Evolutionary conservation across 2,329 filamentous ascomycete genomes (phyloP), one percentile per base, ranked within the genome.

Genomic region (Pyrenochaeta sp.): DNA sequence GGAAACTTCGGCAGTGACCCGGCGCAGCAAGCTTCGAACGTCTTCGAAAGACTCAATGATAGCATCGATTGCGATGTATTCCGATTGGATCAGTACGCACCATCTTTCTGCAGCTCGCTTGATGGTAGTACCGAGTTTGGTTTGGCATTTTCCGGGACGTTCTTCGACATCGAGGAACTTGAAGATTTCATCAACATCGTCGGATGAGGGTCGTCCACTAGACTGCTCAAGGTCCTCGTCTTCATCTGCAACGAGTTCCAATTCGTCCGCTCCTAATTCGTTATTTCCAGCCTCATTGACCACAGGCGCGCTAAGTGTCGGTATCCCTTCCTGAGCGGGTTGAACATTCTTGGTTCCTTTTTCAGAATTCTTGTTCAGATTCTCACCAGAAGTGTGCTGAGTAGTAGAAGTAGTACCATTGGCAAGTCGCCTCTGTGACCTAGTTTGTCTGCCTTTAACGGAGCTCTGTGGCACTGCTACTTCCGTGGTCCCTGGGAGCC

Each of bases 61-160:
- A 9, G 62, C 56, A 2, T 67, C 46, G 3, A 61, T 30, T 0
- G 65, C 52, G 2, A 57, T 8, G 1, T 59, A 50, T 5, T 54
- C 50, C 5, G 67, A 37, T 30, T 46, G 34, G 12, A 64, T n/a
- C 5, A 54, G 40, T 1, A 3, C 50, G 12, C 13, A 52, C 10
- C 28, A 54, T 6, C 39, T 46, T 1, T 61, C 45, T 52, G 71
- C 74, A 15, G 25, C 34, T 7, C 45, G 50, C 19, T 49, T 52
- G 22, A 76, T 67, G 0, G 28, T 49, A 0, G 7, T 34, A 1
- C 58, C 72, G 2, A 62, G 40, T 0, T 59, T 50, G 2, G 68
- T 74, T 4, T 60, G 49, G 44, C 70, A 74, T 1, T 30, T 22
- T 8, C 67, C 71, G 25, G 59, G 5, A 10, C 69, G 60, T 25